These are phyloP conservation scores for Hypoxylon rickii DNA, from an alignment of 495 filamentous ascomycete species.

Conservation along the genomic window DNA sequence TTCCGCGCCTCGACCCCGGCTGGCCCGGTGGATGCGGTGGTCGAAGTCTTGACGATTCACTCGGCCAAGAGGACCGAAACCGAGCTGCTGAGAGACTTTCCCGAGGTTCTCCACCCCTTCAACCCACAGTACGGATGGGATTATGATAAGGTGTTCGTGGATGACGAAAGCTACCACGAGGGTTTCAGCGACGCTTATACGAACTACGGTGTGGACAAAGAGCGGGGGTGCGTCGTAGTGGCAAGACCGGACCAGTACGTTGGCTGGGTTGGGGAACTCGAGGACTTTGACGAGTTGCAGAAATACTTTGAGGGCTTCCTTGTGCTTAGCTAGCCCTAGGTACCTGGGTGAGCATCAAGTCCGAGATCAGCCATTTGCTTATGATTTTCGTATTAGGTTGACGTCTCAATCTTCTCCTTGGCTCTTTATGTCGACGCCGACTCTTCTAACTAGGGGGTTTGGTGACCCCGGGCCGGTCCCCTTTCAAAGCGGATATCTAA, in stretches of 20 bases:
- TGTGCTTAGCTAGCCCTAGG: constrained; percentile 22
- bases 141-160: constrained; percentile 68
- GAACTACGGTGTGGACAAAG: constrained; percentile 63
- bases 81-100: constrained; percentile 61
- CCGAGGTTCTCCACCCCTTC: constrained; percentile 58
- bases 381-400: background rate
- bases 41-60: constrained; percentile 56
- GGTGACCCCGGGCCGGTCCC: too few relatives aligned
- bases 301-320: constrained; percentile 43
- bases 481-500: background rate
- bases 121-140: constrained; percentile 64
- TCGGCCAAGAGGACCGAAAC: constrained; percentile 44
- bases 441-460: too few relatives aligned
- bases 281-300: constrained; percentile 53
- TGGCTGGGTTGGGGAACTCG: constrained; percentile 59
- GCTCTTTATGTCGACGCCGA: too few relatives aligned
- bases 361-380: too few relatives aligned
- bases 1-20: constrained; percentile 50
- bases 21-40: constrained; percentile 45
- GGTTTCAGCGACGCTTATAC: constrained; percentile 66
- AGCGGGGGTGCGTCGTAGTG: constrained; percentile 62
- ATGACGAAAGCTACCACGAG: constrained; percentile 63
- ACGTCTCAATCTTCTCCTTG: too few relatives aligned
- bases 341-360: background rate
- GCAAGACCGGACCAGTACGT: constrained; percentile 67